These are phyloP conservation scores for Microcyclospora pomicola DNA, from an alignment of 2,329 filamentous ascomycete genomes.

Conservation along the genomic window DNA sequence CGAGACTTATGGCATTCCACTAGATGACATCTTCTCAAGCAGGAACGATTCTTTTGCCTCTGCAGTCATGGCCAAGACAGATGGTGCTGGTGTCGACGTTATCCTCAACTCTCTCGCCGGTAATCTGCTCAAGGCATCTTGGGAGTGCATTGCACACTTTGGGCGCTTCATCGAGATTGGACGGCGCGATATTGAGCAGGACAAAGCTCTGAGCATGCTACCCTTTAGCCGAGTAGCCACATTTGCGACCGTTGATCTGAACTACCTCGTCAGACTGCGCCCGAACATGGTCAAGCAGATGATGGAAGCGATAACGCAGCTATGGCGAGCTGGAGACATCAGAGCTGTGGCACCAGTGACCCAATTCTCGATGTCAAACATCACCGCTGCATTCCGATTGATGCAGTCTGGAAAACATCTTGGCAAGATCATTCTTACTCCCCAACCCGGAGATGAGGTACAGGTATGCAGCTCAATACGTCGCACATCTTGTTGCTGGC, in stretches of 20 bases:
- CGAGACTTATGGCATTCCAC: background rate
- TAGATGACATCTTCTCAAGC: slow-evolving; percentile 20
- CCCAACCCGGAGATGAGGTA: too few relatives aligned
- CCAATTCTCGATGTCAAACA: background rate
- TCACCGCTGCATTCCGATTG: background rate
- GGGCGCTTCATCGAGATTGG: slow-evolving; percentile 21
- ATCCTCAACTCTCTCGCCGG: slow-evolving; percentile 21
- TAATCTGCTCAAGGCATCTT: slow-evolving; percentile 13
- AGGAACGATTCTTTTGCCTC: slow-evolving; percentile 18
- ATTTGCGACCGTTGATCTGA: slow-evolving; percentile 1
- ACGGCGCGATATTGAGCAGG: slow-evolving; percentile 8
- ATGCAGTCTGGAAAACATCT: background rate
- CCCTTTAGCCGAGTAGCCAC: slow-evolving; percentile 4
- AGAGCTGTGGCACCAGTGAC: background rate
- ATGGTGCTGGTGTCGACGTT: slow-evolving; percentile 22
- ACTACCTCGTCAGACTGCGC: slow-evolving; percentile 4
- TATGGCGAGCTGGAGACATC: background rate
- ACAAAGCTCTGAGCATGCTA: slow-evolving; percentile 8
- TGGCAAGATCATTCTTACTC: background rate
- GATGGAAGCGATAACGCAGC: background rate
- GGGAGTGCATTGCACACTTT: slow-evolving; percentile 17
- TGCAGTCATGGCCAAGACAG: slow-evolving; percentile 16
- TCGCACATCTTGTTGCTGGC: too few relatives aligned
- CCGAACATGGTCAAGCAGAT: background rate
- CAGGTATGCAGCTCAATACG: too few relatives aligned